Conservation (phyloP, 2,329 filamentous ascomycete genomes). For the Diaporthe sp. region DNA sequence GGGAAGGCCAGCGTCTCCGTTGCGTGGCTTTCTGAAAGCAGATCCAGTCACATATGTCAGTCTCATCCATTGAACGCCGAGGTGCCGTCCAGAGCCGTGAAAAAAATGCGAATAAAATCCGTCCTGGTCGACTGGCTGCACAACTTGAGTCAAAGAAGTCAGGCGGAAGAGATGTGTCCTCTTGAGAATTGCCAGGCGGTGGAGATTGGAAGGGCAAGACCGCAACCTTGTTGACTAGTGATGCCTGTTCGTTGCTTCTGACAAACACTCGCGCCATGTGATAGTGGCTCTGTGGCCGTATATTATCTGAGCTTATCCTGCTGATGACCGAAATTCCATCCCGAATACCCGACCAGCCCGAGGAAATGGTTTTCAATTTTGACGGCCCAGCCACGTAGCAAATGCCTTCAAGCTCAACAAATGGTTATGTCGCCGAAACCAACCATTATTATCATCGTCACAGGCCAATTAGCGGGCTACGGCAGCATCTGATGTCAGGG, state of each 20-base stretch:
- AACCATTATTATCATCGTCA: not conserved
- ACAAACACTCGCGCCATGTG: not conserved
- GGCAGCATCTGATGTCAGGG: not conserved
- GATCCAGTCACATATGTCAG: not conserved
- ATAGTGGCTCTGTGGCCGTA: not conserved
- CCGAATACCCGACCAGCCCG: slow-evolving; percentile 24
- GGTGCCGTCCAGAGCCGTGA: not conserved
- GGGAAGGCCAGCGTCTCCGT: not conserved
- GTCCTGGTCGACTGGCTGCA: not conserved
- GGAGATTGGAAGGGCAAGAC: not conserved
- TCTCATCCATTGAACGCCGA: not conserved
- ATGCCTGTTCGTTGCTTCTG: not conserved
- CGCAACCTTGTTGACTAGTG: not conserved
- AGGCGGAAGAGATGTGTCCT: not conserved
- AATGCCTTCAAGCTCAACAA: not conserved
- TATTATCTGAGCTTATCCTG: not conserved
- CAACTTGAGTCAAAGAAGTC: not conserved
- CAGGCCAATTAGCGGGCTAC: not conserved
- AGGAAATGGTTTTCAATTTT: not conserved
- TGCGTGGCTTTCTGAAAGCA: not conserved
- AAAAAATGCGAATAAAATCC: not conserved
- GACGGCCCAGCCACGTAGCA: not conserved
- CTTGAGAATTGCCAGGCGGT: not conserved
- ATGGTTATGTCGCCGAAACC: not conserved
- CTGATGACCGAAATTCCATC: not conserved